phyloP scores from a whole-genome alignment of 2,329 filamentous ascomycete genomes.

The Cercospora sp. region DNA sequence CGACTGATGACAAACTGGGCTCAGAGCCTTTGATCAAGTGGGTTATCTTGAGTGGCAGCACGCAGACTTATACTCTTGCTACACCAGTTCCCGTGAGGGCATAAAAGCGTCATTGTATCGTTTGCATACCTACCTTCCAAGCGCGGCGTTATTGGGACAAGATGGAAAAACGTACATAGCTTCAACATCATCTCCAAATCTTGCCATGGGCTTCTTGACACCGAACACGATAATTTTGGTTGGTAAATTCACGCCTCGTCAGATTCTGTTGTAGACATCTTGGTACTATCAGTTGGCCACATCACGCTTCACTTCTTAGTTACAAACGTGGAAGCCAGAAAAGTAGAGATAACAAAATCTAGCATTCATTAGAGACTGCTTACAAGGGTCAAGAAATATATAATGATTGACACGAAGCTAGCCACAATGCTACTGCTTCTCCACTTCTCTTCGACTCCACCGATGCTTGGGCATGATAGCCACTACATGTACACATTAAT shows the following conservation, averaged over 20 bases:
- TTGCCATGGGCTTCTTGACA: background rate
- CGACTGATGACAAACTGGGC: slow-evolving; percentile 13
- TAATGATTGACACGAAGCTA: slow-evolving; percentile 1
- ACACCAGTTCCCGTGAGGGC: slow-evolving; percentile 12
- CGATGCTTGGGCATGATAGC: background rate
- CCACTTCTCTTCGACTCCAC: background rate
- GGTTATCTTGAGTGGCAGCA: slow-evolving; percentile 8
- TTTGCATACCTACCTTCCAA: background rate
- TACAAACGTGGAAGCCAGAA: too few relatives aligned
- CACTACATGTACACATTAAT: background rate
- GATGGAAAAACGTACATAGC: background rate
- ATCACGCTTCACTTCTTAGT: too few relatives aligned
- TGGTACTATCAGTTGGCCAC: too few relatives aligned
- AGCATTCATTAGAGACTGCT: background rate
- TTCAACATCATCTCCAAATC: background rate
- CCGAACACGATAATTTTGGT: too few relatives aligned
- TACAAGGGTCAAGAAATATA: background rate
- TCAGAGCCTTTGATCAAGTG: slow-evolving; percentile 18
- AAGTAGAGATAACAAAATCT: background rate
- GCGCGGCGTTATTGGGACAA: background rate
- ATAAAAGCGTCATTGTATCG: background rate
- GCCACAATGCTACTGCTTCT: slow-evolving; percentile 1
- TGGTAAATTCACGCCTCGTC: too few relatives aligned
- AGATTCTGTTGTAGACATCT: too few relatives aligned
- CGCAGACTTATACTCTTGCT: slow-evolving; percentile 10